Percentiles rank a stretch among this genome's conserved stretches.
Conservation (phyloP, 164 flowering plant genomes). For the Vitis riparia region DNA sequence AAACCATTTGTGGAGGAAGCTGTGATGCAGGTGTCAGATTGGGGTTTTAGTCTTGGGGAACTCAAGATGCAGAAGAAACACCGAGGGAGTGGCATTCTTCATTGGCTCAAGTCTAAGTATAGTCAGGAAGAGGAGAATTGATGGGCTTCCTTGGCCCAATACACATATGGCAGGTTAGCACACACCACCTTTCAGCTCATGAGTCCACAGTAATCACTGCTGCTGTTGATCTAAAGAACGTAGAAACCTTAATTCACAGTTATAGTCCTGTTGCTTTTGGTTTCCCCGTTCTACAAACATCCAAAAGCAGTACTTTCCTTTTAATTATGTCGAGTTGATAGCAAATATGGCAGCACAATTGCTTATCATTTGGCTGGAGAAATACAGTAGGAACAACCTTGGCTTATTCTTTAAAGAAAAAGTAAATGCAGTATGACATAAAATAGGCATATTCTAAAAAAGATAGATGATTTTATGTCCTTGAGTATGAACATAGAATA, state of each 20-base stretch:
- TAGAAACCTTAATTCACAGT: no score
- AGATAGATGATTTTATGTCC: background rate
- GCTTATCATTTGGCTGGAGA: background rate
- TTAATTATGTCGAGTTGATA: background rate
- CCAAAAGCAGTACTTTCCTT: background rate
- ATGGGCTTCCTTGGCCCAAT: constrained; percentile 45
- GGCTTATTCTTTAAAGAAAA: background rate
- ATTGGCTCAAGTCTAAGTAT: constrained; percentile 29
- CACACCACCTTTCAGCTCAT: background rate
- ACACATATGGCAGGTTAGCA: constrained; percentile 49
- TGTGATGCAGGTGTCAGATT: constrained; percentile 40
- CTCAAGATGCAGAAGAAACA: constrained; percentile 37
- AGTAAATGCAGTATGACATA: background rate
- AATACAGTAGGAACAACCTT: background rate
- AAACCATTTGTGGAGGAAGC: constrained; percentile 51
- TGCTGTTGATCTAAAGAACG: no score
- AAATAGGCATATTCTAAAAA: background rate
- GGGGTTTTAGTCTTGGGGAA: constrained; percentile 45
- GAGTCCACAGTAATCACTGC: no score
- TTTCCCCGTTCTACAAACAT: background rate
- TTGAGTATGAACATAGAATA: background rate
- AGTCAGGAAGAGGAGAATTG: constrained; percentile 21
- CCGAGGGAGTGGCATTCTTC: constrained; percentile 26
- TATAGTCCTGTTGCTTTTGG: background rate
- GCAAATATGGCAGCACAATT: background rate